phyloP scores from a whole-genome alignment of 176 grass and related monocot genomes.

The Olyra latifolia region DNA sequence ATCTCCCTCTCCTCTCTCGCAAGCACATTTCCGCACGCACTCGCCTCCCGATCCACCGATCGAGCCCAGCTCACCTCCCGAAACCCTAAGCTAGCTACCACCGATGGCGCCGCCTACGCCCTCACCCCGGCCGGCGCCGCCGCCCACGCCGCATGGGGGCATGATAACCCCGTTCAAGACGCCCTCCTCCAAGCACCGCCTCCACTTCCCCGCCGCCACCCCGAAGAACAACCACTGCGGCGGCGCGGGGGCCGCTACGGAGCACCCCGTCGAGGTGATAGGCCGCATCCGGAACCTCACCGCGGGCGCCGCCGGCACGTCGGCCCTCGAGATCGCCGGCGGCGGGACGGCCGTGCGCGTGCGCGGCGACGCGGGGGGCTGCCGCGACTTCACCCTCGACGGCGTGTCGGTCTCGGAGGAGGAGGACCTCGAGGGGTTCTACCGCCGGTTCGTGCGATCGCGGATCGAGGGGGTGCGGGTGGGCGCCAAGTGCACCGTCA shows the following conservation, averaged over 20 bases:
- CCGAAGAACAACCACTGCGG: conserved; percentile 22
- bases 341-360: conserved; percentile 62
- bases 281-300: conserved; percentile 70
- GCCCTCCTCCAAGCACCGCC: conserved; percentile 70
- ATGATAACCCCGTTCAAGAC: conserved; percentile 45
- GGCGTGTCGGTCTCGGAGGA: conserved; percentile 73
- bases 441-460: conserved; percentile 69
- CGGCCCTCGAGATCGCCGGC: conserved; percentile 50
- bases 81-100: conserved; percentile 10
- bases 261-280: conserved; percentile 93
- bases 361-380: conserved; percentile 57
- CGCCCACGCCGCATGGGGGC: conserved; percentile 27
- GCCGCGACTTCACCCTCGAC: conserved; percentile 91
- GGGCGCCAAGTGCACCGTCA: conserved; percentile 88
- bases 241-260: conserved; percentile 37
- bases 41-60: neutral
- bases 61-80: neutral
- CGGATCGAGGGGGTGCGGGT: conserved; percentile 67
- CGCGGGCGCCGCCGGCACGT: conserved; percentile 28
- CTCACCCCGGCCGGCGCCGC: conserved; percentile 19
- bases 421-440: conserved; percentile 74
- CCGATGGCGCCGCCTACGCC: conserved; percentile 68
- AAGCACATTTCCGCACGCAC: neutral
- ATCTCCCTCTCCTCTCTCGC: neutral
- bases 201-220: conserved; percentile 61